Conservation (phyloP, 2,329 filamentous ascomycete species). For the Cordyceps sp. region DNA sequence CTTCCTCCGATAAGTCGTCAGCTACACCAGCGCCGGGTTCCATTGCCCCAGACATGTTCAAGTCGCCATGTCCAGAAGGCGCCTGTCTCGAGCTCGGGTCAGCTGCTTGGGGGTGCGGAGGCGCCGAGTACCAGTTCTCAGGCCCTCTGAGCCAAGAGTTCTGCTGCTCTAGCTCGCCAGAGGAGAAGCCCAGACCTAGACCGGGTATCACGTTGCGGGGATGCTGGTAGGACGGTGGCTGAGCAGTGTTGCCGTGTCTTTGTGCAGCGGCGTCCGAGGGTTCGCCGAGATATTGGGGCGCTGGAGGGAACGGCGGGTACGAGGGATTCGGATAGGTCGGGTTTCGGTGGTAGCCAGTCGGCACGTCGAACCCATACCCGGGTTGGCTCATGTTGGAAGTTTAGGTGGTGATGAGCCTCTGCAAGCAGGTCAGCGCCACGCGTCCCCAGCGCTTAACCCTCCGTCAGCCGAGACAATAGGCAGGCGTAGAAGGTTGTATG, state of each 20-base stretch:
- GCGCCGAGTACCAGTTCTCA: neutral
- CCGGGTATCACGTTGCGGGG: conserved; percentile 15
- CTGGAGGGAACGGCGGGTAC: too few species aligned
- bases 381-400: conserved; percentile 12
- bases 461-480: too few species aligned
- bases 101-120: neutral
- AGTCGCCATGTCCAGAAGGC: neutral
- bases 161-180: conserved; percentile 5
- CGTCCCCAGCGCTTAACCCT: too few species aligned
- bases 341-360: conserved; percentile 8
- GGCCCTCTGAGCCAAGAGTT: conserved; percentile 3
- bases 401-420: neutral
- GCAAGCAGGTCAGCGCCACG: neutral
- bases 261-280: conserved; percentile 1
- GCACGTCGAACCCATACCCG: conserved; percentile 10
- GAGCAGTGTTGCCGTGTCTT: neutral
- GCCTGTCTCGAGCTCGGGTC: neutral
- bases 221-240: neutral
- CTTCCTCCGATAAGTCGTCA: conserved; percentile 39
- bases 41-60: neutral
- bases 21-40: conserved; percentile 1
- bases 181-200: conserved; percentile 12
- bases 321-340: too few species aligned
- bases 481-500: too few species aligned
- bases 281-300: too few species aligned